Conservation (phyloP, 1,284 basidiomycete genomes). For the Clitocybe nebularis region DNA sequence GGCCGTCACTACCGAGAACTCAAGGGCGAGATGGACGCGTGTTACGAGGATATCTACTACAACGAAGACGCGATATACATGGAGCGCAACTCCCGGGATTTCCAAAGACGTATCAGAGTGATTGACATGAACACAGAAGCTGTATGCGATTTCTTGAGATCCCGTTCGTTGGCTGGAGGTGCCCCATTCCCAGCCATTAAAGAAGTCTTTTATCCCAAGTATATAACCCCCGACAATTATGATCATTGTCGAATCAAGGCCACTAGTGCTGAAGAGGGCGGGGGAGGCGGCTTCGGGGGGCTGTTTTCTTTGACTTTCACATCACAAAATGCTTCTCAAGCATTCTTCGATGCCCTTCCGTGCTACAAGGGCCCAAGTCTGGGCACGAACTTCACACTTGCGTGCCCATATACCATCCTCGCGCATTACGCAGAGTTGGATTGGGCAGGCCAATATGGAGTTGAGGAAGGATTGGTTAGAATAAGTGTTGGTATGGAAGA, state of each 20-base stretch:
- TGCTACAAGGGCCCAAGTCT: conserved; percentile 92
- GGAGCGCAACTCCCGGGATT: conserved; percentile 97
- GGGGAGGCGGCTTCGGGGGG: conserved; percentile 78
- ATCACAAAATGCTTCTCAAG: conserved; percentile 59
- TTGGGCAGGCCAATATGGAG: conserved; percentile 88
- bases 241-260: conserved; percentile 53
- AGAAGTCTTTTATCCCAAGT: conserved; percentile 90
- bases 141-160: conserved; percentile 76
- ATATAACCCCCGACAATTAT: conserved; percentile 73
- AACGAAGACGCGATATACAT: conserved; percentile 94
- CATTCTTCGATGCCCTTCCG: conserved; percentile 85
- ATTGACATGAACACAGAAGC: conserved; percentile 86
- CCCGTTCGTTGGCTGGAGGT: conserved; percentile 46
- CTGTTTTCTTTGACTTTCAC: conserved; percentile 91
- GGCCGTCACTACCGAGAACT: conserved; percentile 65
- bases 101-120: conserved; percentile 67
- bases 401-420: conserved; percentile 90
- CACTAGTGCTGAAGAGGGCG: conserved; percentile 25
- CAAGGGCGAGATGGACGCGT: conserved; percentile 53
- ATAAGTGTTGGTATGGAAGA: conserved; percentile 92
- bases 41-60: conserved; percentile 88
- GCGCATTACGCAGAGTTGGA: conserved; percentile 91
- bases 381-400: conserved; percentile 95
- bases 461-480: conserved; percentile 82
- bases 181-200: conserved; percentile 57